Evolutionary conservation across 2,329 filamentous ascomycete species (phyloP), one percentile per base, ranked within the genome.

Genomic region (Cladosporium sp.): DNA sequence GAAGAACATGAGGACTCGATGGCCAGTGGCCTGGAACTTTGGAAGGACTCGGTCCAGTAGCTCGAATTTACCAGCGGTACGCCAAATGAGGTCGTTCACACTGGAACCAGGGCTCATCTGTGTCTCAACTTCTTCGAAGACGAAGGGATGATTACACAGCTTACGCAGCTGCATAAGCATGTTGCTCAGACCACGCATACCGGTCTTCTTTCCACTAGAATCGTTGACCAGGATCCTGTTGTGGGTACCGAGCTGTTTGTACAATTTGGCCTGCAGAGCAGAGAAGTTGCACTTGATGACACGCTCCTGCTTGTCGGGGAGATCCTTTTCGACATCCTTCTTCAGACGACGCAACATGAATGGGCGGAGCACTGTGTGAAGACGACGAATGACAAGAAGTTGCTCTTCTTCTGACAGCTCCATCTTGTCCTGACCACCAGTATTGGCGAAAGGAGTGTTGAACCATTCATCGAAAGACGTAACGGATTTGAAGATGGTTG

Each of bases 381-480:
- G 85, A 84, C 95, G 94, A 76, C 93, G 91, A 85, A 99, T 99
- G 74, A 99, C 93, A 65, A 99, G 90, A 79, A 99, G 88, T 77
- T 97, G 93, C 80, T 99, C 95, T 95, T 99, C 95, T 95, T 99
- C 95, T 14, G 91, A 96, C 68, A 99, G 84, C 76, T 98, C 94
- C 91, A 99, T 99, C 84, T 95, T 97, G 79, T 99, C 95, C 80
- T 98, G 94, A 48, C 92, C 89, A 79, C 95, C 95, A 5, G 95
- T 99, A 77, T 99, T 99, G 71, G 95, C 95, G 78, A 99, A 99
- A 0, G 95, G 95, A 28, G 95, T 99, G 77, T 98, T 99, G 88
- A 99, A 99, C 95, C 95, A 99, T 78, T 99, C 95, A 77, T 99
- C 95, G 75, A 99, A 99, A 1, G 94, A 98, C 77, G 95, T 97